These are phyloP conservation scores for Hyaloscypha hepaticicola DNA, from an alignment of 495 filamentous ascomycete species.

Conservation along the genomic window DNA sequence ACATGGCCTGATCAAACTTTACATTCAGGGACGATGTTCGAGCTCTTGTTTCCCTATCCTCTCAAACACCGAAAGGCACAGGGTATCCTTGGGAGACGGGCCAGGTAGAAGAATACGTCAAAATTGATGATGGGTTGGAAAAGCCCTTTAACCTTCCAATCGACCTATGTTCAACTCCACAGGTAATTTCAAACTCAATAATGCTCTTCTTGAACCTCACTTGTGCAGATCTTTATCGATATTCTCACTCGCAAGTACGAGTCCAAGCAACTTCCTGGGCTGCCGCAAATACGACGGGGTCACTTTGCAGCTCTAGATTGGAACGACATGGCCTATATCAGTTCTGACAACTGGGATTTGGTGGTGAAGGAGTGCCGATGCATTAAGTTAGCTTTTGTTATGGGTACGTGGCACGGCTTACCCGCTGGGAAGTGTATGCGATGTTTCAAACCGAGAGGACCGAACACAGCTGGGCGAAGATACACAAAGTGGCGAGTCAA, in stretches of 20 bases:
- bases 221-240: neutral
- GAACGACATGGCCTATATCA: neutral
- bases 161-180: conserved; percentile 7
- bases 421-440: conserved; percentile 6
- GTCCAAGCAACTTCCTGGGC: neutral
- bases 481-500: neutral
- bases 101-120: neutral
- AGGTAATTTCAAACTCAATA: conserved; percentile 6
- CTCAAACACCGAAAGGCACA: conserved; percentile 5
- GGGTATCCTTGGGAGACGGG: conserved; percentile 14
- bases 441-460: conserved; percentile 5
- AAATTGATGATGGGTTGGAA: conserved; percentile 15
- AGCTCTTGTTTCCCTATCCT: conserved; percentile 5
- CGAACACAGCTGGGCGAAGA: neutral
- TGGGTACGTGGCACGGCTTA: conserved; percentile 7
- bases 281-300: neutral
- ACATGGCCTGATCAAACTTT: neutral
- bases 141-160: conserved; percentile 6
- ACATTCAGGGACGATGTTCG: conserved; percentile 7
- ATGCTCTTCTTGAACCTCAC: neutral
- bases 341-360: neutral
- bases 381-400: conserved; percentile 14
- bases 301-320: neutral
- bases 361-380: neutral
- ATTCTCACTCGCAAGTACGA: neutral